These are phyloP conservation scores for Penicillium malachiteum DNA, from an alignment of 495 filamentous ascomycete genomes.

Conservation along the genomic window DNA sequence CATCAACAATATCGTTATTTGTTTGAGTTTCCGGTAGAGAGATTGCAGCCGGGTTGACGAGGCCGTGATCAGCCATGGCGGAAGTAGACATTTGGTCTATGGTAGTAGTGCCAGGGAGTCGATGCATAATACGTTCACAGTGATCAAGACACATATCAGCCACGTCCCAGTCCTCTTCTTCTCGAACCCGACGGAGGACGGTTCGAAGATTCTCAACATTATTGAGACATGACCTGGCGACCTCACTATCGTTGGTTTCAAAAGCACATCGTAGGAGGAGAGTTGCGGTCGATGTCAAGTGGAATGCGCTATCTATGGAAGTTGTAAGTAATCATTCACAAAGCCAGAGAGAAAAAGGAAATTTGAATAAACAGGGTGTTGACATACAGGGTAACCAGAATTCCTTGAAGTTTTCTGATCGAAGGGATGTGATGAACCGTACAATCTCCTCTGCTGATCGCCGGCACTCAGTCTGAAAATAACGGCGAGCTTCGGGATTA, in stretches of 20 bases:
- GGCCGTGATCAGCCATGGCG: conserved; percentile 25
- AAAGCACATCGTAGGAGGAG: conserved; percentile 49
- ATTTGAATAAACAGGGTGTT: neutral
- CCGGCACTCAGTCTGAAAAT: conserved; percentile 51
- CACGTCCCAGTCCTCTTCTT: conserved; percentile 55
- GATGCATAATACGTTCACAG: conserved; percentile 47
- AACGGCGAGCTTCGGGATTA: conserved; percentile 44
- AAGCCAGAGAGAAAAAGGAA: neutral
- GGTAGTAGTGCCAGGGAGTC: conserved; percentile 33
- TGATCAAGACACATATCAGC: conserved; percentile 55
- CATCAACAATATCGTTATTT: conserved; percentile 51
- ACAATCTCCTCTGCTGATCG: conserved; percentile 52
- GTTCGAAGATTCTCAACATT: conserved; percentile 44
- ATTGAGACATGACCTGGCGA: conserved; percentile 41
- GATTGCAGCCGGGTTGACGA: conserved; percentile 46
- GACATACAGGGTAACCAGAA: conserved; percentile 51
- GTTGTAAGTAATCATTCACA: conserved; percentile 15
- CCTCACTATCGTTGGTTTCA: conserved; percentile 42
- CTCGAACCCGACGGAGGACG: conserved; percentile 48
- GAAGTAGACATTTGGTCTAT: conserved; percentile 20
- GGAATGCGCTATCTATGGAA: conserved; percentile 46
- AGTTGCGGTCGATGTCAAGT: conserved; percentile 48
- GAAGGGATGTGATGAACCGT: conserved; percentile 48
- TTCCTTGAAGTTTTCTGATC: conserved; percentile 44
- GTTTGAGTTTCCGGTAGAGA: conserved; percentile 48